Base-by-base conservation (phyloP, 495 filamentous ascomycete species). In the Aspergillus sparsus region DNA sequence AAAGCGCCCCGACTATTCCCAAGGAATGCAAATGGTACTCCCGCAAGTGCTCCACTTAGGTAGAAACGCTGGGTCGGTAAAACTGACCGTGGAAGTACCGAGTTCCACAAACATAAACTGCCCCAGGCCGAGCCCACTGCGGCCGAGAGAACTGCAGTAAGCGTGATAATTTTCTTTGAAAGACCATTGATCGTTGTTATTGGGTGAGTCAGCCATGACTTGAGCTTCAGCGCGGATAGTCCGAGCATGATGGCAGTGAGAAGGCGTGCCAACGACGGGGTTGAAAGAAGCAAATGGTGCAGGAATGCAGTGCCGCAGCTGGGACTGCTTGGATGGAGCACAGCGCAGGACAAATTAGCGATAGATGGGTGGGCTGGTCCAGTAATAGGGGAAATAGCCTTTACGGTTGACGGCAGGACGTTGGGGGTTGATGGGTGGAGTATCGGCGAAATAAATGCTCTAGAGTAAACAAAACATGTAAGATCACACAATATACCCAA, bases 261-360 rank as follows among this genome's bases (percentile, higher is more conserved):
- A 74, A 93, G 84, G 18, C 89, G 87, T 0, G 88, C 84, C n/a
- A 95, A 73, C 7, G 77, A 74, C 0, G 93, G 92, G 71, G 95
- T 92, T 37, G 89, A 87, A 39, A 82, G 85, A 39, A 96, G 80
- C 78, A 89, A 88, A 71, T 92, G 91, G 53, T 88, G 87, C 41
- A 96, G 69, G 76, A 92, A 93, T 2, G 91, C 93, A 15, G 88
- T 89, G 31, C 85, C 80, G 76, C 94, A 98, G 59, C 87, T 93
- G 4, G 94, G 92, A 62, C 92, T 88, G 18, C 82, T 75, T 0
- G 94, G 93, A 71, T 98, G 94, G n/a, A 97, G 84, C 16, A 93
- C 80, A 2, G 94, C 94, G 74, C 94, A 98, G 53, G 90, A 91
- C 34, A 97, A 83, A 46, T 82, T 86, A 3, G 82, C 83, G 68